phyloP scores from a whole-genome alignment of 768 basidiomycete genomes.

The Rhizopogon roseolus region DNA sequence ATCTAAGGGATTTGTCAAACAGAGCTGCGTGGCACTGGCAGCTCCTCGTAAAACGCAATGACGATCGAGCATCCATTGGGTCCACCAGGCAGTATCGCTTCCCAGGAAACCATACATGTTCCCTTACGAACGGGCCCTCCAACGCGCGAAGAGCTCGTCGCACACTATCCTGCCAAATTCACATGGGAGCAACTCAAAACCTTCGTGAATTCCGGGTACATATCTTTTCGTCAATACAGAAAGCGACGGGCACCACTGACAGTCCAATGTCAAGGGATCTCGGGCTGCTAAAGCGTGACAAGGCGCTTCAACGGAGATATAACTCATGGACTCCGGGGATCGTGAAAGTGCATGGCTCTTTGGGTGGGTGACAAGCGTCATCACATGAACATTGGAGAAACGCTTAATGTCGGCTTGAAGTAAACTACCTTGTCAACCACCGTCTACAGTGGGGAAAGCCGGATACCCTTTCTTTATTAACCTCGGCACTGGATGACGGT shows the following conservation, averaged over 20 bases:
- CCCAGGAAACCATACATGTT: conserved; percentile 18
- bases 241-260: background rate
- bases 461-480: conserved; percentile 58
- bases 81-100: background rate
- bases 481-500: conserved; percentile 41
- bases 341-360: too few species aligned
- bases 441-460: conserved; percentile 75
- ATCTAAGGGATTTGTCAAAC: too few species aligned
- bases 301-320: conserved; percentile 63
- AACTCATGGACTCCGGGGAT: too few species aligned
- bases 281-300: conserved; percentile 73
- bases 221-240: conserved; percentile 7
- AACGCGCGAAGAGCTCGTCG: conserved; percentile 59
- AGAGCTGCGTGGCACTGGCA: too few species aligned
- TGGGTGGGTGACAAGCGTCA: too few species aligned
- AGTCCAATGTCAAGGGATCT: conserved; percentile 52
- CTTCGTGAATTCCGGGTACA: conserved; percentile 79
- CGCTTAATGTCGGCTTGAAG: conserved; percentile 29
- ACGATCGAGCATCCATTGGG: conserved; percentile 2
- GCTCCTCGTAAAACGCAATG: background rate
- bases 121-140: conserved; percentile 57
- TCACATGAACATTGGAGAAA: too few species aligned
- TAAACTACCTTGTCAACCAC: conserved; percentile 64
- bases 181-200: conserved; percentile 73
- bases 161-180: conserved; percentile 69